A percentile compares a stretch with the other conserved stretches of the same genome.
Evolutionary conservation across 495 filamentous ascomycete genomes (phyloP).

Genomic region (Pseudomonodictys pantanalensis): DNA sequence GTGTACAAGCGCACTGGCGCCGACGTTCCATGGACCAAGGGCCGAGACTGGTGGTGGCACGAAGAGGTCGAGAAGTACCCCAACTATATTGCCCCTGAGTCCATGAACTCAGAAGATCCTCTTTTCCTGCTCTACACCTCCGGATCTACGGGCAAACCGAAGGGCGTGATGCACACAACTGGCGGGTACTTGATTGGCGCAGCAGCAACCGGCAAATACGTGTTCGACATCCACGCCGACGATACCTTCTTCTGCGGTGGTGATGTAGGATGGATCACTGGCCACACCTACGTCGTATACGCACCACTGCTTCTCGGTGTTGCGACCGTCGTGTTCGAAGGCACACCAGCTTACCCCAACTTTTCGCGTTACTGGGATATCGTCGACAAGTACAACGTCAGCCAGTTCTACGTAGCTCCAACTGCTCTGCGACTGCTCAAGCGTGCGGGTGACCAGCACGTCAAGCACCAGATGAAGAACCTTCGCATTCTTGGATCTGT

Average conservation of each 20-base stretch:
- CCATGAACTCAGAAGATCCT: conserved; percentile 89
- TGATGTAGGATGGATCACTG: conserved; percentile 99
- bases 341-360: conserved; percentile 94
- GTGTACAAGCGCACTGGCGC: conserved; percentile 96
- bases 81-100: conserved; percentile 78
- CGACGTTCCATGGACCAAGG: conserved; percentile 84
- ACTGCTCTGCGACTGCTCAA: conserved; percentile 91
- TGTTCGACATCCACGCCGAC: conserved; percentile 94
- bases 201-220: conserved; percentile 92
- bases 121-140: conserved; percentile 98
- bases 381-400: conserved; percentile 89
- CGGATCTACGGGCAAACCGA: conserved; percentile 95
- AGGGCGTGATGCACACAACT: conserved; percentile 98
- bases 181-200: conserved; percentile 91
- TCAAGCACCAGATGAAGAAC: conserved; percentile 82
- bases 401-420: conserved; percentile 97
- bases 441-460: conserved; percentile 88
- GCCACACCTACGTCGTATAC: conserved; percentile 99
- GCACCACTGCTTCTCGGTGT: conserved; percentile 89
- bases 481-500: conserved; percentile 93
- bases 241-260: conserved; percentile 97
- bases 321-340: conserved; percentile 97
- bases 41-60: conserved; percentile 96
- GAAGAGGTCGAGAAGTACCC: conserved; percentile 97
- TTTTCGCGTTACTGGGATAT: conserved; percentile 99